phyloP scores from a whole-genome alignment of 805 yeast species.

The Dipodascus albidus region DNA sequence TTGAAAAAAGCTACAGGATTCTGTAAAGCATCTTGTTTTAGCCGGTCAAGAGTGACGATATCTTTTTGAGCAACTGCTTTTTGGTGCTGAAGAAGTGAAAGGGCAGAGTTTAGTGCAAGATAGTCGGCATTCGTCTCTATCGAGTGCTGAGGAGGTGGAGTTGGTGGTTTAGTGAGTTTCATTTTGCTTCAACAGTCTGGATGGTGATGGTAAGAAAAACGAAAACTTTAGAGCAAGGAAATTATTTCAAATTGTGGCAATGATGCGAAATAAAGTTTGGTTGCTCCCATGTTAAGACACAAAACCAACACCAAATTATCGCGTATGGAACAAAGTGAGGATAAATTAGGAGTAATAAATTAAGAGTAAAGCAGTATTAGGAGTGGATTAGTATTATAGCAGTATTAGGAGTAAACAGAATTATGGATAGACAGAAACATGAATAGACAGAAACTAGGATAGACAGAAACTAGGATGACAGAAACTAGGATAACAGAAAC shows the following conservation, averaged over 20 bases:
- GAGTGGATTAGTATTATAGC: too few species aligned
- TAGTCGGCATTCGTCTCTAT: constrained; percentile 20
- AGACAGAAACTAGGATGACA: too few species aligned
- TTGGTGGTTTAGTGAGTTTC: neutral
- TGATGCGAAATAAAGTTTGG: neutral
- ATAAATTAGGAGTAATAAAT: constrained; percentile 3
- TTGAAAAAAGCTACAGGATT: constrained; percentile 18
- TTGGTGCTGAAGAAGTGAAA: constrained; percentile 18
- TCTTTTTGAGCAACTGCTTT: constrained; percentile 17
- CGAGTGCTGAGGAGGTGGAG: neutral
- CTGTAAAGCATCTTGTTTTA: constrained; percentile 18
- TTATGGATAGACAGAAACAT: too few species aligned
- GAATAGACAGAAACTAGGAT: too few species aligned
- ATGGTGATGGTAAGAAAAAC: too few species aligned
- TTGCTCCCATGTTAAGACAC: neutral
- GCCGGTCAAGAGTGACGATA: constrained; percentile 14
- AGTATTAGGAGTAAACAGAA: too few species aligned
- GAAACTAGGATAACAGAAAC: too few species aligned
- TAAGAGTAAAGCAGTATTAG: too few species aligned
- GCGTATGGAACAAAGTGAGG: neutral
- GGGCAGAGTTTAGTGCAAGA: constrained; percentile 22
- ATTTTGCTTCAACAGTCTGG: too few species aligned
- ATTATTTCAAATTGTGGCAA: neutral
- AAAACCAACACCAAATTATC: neutral
- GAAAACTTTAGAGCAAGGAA: neutral